Base-by-base conservation (phyloP, 2,329 filamentous ascomycete species). In the Pseudopyrenochaeta lycopersici region DNA sequence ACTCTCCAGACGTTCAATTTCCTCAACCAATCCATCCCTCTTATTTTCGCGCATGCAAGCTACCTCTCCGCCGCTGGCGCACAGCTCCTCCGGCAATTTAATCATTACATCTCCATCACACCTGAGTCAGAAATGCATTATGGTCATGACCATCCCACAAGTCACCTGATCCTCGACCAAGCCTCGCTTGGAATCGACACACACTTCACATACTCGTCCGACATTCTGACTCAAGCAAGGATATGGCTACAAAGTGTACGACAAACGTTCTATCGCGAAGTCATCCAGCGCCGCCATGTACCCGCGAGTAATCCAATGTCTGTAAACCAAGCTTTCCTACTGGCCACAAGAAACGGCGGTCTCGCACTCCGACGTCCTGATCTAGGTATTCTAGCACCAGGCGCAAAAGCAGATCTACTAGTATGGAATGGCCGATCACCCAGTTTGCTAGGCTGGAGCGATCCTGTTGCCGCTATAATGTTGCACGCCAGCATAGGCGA, bases 81-180 rank as follows among this genome's bases (percentile, higher is more conserved):
- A 0, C 47, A 68, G 1, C 72, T 84, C 0, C 76, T 86, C 1
- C 80, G 81, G 10, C 54, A 68, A 0, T 77, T 77, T 2, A 81
- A 86, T 67, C 79, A 85, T 45, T 81, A 82, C 69, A 70, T 87
- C 36, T 83, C 82, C 46, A 83, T 83, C 52, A 86, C 85, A 0
- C 83, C 84, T 1, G 85, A 87, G 11, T 35, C 32, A 4, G 32
- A 35, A 17, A 35, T 35, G 15, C 32, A 35, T 17, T 35, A 27
- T 67, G 84, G 84, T n/a, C 82, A 84, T 60, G 75, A 71, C 0
- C 81, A 86, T 52, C 75, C 77, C 1, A 63, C 70, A 32, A 76
- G 72, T 15, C 75, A 81, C 47, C 64, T 75, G 7, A 72, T 81
- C 23, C 77, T 77, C 23, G 83, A 86, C 60, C 82, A 86, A 56